phyloP scores from a whole-genome alignment of 768 basidiomycete species.

The Leccinum arenicola region DNA sequence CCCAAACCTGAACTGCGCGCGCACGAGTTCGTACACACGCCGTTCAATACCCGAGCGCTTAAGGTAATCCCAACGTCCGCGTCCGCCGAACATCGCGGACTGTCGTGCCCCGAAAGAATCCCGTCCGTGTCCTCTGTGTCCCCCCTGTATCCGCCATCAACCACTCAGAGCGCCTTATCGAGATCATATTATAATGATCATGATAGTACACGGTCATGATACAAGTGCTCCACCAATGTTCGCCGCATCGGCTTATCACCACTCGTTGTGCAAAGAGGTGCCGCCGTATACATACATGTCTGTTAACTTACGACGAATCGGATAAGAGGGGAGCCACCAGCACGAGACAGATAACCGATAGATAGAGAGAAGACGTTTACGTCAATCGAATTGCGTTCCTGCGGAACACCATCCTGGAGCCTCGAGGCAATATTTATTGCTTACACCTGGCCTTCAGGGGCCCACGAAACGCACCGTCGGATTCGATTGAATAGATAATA shows the following conservation, averaged over 20 bases:
- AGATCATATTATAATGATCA: background rate
- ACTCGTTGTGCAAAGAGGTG: background rate
- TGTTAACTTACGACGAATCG: background rate
- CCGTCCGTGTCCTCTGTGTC: background rate
- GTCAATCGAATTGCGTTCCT: constrained; percentile 3
- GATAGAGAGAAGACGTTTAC: constrained; percentile 13
- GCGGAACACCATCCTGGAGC: constrained; percentile 7
- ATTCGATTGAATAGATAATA: background rate
- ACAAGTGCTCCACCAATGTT: background rate
- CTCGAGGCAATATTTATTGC: constrained; percentile 12
- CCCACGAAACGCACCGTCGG: background rate
- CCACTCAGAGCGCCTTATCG: background rate
- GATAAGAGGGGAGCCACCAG: background rate
- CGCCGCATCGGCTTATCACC: constrained; percentile 13
- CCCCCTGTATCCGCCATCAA: constrained; percentile 9
- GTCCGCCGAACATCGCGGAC: background rate
- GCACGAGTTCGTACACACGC: background rate
- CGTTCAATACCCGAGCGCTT: background rate
- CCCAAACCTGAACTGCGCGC: constrained; percentile 4
- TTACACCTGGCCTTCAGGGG: constrained; percentile 8
- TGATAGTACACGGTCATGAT: background rate
- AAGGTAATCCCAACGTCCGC: background rate
- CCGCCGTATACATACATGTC: background rate
- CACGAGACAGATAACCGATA: background rate
- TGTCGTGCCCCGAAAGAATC: background rate